Evolutionary conservation across 73 alveolate genomes (phyloP), one percentile per base, ranked within the genome.

Genomic region (Uronychia binucleata): DNA sequence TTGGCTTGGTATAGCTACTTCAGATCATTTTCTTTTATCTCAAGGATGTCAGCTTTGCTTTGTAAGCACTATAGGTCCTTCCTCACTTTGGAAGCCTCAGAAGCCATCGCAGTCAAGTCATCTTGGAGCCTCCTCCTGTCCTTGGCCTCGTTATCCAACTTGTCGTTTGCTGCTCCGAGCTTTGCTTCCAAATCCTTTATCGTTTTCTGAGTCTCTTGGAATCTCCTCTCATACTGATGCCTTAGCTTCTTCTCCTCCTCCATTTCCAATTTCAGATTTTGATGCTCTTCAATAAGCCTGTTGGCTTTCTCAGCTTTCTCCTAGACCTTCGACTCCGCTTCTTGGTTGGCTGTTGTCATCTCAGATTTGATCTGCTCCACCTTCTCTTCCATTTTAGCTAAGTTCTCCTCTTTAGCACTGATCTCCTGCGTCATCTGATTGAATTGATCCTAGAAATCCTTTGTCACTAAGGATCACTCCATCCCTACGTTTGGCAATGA

Each of bases 401-500:
- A 19, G 67, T 46, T 46, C n/a, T 46, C 19, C 67, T 46, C 67
- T 46, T 46, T 46, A 11, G 5, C 5, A 5, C 19, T 19, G 19
- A 46, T 19, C 5, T 11, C 67, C 19, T 46, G 19, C n/a, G 67
- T 46, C 5, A 46, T 46, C 67, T 46, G 67, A 11, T 5, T 46
- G 5, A 46, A 5, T 46, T 46, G 67, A 5, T 46, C 67, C 19
- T 46, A 46, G 19, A 11, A 19, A 11, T 46, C 67, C 67, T 46
- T 46, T 46, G 67, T 46, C 67, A 46, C 67, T 46, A 46, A 46
- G 19, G 5, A 11, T 46, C 19, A 46, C 5, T 5, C 67, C 5
- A 19, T 46, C 19, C 5, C 19, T 46, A 46, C 67, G 19, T 11
- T 46, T 46, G 19, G 67, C 59, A 28, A 91, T 91, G 30, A 91